Evolutionary conservation across 1,284 basidiomycete species (phyloP).

Genomic region (Tilletia horrida): DNA sequence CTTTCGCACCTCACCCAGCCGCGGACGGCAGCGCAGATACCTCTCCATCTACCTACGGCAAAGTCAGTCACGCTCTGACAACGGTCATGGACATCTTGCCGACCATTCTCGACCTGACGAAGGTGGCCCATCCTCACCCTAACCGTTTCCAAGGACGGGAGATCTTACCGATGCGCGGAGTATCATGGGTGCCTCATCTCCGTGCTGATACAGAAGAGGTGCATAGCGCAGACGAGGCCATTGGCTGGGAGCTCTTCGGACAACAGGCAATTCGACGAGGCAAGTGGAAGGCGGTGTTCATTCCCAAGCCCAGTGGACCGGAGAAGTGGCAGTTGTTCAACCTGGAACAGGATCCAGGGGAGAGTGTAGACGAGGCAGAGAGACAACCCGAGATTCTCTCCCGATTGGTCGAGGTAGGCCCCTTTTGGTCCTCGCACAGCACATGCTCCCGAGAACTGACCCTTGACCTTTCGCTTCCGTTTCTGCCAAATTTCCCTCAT

Average conservation of each 20-base stretch:
- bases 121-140: constrained; percentile 26
- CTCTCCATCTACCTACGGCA: not conserved
- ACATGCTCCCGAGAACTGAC: not conserved
- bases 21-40: not conserved
- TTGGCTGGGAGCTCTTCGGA: constrained; percentile 39
- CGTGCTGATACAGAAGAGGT: constrained; percentile 17
- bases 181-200: constrained; percentile 28
- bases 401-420: constrained; percentile 31
- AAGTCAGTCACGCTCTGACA: constrained; percentile 32
- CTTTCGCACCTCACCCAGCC: not conserved
- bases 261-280: constrained; percentile 44
- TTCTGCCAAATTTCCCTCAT: not conserved
- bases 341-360: constrained; percentile 43
- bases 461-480: not conserved
- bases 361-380: constrained; percentile 40
- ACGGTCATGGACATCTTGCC: constrained; percentile 55
- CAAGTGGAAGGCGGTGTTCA: constrained; percentile 40
- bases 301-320: constrained; percentile 28
- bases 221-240: constrained; percentile 23
- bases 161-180: constrained; percentile 22
- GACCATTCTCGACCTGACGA: constrained; percentile 50
- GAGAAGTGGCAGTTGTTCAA: constrained; percentile 47
- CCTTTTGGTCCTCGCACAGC: not conserved
- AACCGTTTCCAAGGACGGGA: constrained; percentile 17
- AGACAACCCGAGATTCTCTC: constrained; percentile 30